Percentiles rank a stretch among this genome's conserved stretches.
These are phyloP conservation scores for Xanthoceras sorbifolium DNA, from an alignment of 345 rosid genomes.

Conservation along the genomic window DNA sequence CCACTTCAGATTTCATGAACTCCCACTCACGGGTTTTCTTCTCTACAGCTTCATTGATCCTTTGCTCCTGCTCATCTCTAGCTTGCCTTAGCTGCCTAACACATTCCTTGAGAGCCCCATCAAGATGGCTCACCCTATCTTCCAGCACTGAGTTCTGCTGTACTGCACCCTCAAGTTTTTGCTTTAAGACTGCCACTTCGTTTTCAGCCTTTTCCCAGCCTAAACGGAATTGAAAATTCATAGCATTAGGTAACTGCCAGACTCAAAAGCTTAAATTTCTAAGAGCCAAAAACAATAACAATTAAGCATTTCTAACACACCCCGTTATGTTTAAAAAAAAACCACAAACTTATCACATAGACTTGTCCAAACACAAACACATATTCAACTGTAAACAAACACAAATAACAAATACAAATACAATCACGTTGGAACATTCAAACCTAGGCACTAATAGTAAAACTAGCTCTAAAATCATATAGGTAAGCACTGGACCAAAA, in stretches of 20 bases:
- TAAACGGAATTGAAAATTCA: conserved; percentile 17
- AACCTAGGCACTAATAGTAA: background rate
- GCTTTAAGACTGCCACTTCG: conserved; percentile 57
- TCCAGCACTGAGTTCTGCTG: conserved; percentile 55
- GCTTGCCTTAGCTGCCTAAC: conserved; percentile 88
- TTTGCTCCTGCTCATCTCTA: conserved; percentile 77
- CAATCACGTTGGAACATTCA: background rate
- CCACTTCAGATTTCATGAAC: conserved; percentile 48
- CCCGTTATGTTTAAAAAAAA: background rate
- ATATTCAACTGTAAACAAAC: background rate
- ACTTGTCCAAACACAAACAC: background rate
- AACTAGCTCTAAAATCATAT: background rate
- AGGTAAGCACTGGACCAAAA: background rate
- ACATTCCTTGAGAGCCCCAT: conserved; percentile 94
- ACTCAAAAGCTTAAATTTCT: background rate
- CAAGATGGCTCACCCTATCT: conserved; percentile 79
- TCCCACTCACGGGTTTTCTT: conserved; percentile 57
- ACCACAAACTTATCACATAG: background rate
- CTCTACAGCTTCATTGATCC: conserved; percentile 53
- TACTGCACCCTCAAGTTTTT: conserved; percentile 58
- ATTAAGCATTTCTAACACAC: background rate
- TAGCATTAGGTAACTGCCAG: background rate
- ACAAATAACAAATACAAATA: background rate
- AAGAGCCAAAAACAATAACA: background rate
- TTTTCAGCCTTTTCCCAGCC: conserved; percentile 98